Base-by-base conservation (phyloP, 2,329 filamentous ascomycete genomes). In the Periconia sp. region DNA sequence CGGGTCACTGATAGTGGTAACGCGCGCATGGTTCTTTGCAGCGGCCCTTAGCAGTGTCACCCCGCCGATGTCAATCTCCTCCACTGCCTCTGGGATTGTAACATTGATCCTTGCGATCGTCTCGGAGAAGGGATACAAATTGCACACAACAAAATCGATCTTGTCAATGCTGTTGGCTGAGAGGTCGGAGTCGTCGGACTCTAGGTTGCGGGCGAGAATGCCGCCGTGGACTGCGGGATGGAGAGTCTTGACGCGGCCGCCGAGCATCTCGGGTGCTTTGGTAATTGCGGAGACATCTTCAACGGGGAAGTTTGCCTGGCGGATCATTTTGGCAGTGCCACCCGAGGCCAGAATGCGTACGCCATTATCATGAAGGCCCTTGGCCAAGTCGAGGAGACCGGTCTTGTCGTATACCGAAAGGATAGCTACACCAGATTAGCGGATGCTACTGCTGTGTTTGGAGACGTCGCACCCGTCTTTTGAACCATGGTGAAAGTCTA, bases 341-440 rank as follows among this genome's bases (percentile, higher is more conserved):
- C 94, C 94, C 44, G 92, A 97, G 40, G 94, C 94, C 45, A 99
- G 82, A 56, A 99, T 86, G 59, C 69, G 63, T 32, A 70, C 66
- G 37, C 61, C 61, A 38, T 59, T 57, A 52, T 70, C 65, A 36
- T 68, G 59, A 34, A 70, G 64, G 35, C 66, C 66, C 44, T 70
- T 70, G 30, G 66, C 66, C 37, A 70, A 55, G 56, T 70, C 66
- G 31, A 70, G 59, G 12, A 70, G 63, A 45, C 68, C 94, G 43
- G 92, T 97, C 85, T 99, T 99, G 82, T 99, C 90, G 71, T 94
- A 97, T 78, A 97, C 94, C 56, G 92, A 97, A 70, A 99, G 82
- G 68, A 99, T 97, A 57, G 94, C 94, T 76, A 46, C 33, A 35
- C 19, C n/a, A 21, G 4, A 21, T 21, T 3, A 13, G 11, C n/a